A percentile compares a stretch with the other conserved stretches of the same genome.
Conservation (phyloP, 768 basidiomycete genomes). For the Solioccasus polychromus region DNA sequence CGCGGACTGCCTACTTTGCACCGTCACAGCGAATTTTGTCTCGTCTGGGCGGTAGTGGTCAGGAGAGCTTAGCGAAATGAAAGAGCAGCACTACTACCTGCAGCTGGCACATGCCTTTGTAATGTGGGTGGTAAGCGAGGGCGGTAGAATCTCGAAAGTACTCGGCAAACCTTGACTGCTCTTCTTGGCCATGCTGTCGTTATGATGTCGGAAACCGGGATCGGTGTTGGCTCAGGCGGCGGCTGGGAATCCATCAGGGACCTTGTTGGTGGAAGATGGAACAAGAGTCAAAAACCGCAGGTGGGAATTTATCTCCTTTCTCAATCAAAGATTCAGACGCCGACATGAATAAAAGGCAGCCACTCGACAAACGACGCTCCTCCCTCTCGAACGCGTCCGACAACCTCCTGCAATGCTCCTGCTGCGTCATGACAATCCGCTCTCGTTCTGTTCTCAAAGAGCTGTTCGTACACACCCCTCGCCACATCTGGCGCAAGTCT, state of each 20-base stretch:
- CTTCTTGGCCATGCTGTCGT: constrained; percentile 49
- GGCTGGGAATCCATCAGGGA: constrained; percentile 35
- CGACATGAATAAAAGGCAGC: too few relatives aligned
- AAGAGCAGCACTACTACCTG: constrained; percentile 35
- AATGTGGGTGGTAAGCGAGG: constrained; percentile 12
- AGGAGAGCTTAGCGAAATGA: neutral
- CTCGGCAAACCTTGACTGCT: constrained; percentile 44
- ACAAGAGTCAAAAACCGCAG: constrained; percentile 19
- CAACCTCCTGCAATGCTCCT: too few relatives aligned
- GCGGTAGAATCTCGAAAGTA: constrained; percentile 1
- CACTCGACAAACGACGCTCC: too few relatives aligned
- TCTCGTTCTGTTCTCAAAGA: too few relatives aligned
- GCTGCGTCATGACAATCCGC: too few relatives aligned
- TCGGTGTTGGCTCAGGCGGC: constrained; percentile 31
- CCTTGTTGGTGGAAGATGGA: constrained; percentile 26
- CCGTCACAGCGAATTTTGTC: constrained; percentile 65
- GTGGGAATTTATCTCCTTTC: constrained; percentile 32
- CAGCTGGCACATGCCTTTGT: constrained; percentile 57
- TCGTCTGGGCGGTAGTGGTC: constrained; percentile 36
- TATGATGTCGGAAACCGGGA: constrained; percentile 53
- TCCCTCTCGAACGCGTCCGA: too few relatives aligned
- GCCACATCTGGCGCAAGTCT: too few relatives aligned
- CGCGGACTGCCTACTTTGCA: constrained; percentile 36
- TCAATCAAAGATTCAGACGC: too few relatives aligned
- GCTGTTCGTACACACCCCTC: too few relatives aligned